Evolutionary conservation across 257 asterid species (phyloP).

Genomic region (Fraxinus cuspidata): DNA sequence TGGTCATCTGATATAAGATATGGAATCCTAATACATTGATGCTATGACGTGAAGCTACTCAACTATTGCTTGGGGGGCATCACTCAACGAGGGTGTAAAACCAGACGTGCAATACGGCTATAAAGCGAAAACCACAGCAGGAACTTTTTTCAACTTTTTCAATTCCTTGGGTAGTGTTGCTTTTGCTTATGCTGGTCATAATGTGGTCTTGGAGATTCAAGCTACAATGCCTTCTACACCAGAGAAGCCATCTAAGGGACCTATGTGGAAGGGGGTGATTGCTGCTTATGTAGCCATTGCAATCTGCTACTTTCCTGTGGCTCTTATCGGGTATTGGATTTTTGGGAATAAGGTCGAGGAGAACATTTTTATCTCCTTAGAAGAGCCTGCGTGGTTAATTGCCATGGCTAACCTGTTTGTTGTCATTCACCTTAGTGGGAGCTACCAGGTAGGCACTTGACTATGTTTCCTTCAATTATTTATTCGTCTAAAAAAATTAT

Average conservation of each 20-base stretch:
- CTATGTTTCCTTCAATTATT: neutral
- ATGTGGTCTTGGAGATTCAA: constrained; percentile 50
- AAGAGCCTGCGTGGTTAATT: constrained; percentile 38
- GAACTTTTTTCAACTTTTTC: constrained; percentile 25
- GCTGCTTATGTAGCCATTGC: constrained; percentile 36
- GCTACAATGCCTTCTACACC: constrained; percentile 49
- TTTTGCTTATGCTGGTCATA: constrained; percentile 48
- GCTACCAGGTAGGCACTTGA: constrained; percentile 36
- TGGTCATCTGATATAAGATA: too few species aligned
- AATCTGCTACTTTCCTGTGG: constrained; percentile 47
- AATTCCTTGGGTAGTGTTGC: constrained; percentile 41
- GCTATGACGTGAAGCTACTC: constrained; percentile 26
- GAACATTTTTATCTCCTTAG: constrained; percentile 32
- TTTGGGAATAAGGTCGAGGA: constrained; percentile 42
- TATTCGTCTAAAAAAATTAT: too few species aligned
- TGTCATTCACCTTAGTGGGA: constrained; percentile 39
- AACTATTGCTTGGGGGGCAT: constrained; percentile 30
- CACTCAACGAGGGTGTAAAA: constrained; percentile 15
- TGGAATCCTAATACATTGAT: neutral
- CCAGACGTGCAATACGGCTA: constrained; percentile 28
- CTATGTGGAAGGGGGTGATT: constrained; percentile 51
- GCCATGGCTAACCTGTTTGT: constrained; percentile 41
- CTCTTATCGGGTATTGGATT: constrained; percentile 35
- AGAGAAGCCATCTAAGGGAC: constrained; percentile 39
- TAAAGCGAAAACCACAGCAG: neutral